Percentiles rank a stretch among this genome's conserved stretches.
phyloP scores from a whole-genome alignment of 2,329 filamentous ascomycete genomes.

The Xylariaceae sp. region DNA sequence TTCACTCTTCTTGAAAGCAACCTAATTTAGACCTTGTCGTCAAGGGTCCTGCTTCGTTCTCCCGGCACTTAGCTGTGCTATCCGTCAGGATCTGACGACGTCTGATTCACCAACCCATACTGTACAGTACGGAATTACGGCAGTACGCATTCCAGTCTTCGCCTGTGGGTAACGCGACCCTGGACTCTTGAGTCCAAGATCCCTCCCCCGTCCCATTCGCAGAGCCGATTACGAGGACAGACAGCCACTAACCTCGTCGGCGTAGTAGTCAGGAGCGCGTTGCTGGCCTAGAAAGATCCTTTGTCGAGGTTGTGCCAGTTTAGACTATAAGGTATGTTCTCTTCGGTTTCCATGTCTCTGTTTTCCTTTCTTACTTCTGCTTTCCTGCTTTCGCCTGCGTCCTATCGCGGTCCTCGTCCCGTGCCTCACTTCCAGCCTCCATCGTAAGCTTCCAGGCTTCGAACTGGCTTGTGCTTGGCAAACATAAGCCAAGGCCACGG shows the following conservation, averaged over 20 bases:
- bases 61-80: neutral
- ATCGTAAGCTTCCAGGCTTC: neutral
- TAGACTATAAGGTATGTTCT: conserved; percentile 8
- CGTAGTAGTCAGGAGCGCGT: neutral
- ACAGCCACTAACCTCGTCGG: neutral
- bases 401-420: neutral
- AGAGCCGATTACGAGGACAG: neutral
- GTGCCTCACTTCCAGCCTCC: neutral
- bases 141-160: neutral
- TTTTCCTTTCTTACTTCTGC: conserved; percentile 8
- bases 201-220: neutral
- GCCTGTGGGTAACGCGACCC: neutral
- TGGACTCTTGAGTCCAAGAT: neutral
- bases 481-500: neutral
- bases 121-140: neutral
- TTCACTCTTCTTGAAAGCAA: neutral
- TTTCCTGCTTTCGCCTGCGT: neutral
- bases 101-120: neutral
- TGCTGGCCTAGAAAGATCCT: neutral
- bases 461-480: neutral
- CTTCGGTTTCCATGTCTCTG: neutral
- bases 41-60: neutral
- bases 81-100: neutral
- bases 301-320: neutral
- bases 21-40: neutral